Base-by-base conservation (phyloP, 371 early-diverging fungal genomes). In the Actinomortierella wolfii region DNA sequence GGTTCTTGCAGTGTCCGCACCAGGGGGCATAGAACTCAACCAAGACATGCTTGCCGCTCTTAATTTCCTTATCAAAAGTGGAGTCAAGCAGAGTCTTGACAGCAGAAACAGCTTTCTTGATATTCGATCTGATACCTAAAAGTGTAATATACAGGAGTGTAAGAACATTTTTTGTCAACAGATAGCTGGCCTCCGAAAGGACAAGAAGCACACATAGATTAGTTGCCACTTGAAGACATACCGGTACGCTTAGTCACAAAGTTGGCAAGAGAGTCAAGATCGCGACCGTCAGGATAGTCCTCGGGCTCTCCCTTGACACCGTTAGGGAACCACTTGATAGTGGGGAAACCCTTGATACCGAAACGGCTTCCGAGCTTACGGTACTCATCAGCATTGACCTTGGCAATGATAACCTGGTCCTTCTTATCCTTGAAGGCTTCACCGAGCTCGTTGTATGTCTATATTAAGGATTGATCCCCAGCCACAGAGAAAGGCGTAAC, bases 321-420 rank as follows among this genome's bases (percentile, higher is more conserved):
- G 76, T 92, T 90, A 61, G 92, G 88, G 85, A 96, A 95, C 92
- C 93, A 94, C 77, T 96, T 97, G 57, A 97, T 69, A 3, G 96
- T 95, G 17, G 97, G 97, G 83, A 91, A 97, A 7, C 96, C 92
- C 62, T 81, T 76, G 54, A 96, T 79, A 53, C 79, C 91, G 68
- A 83, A 96, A 40, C 81, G 78, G 52, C 64, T 64, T 51, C 94
- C 95, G 50, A 91, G 81, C 58, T 86, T 88, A 64, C 87, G 89
- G 82, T 94, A 86, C 29, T 80, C 79, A 65, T 96, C 97, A 53
- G 95, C 95, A 79, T 96, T 90, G 29, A 96, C 86, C 73, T 94
- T 92, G 76, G 94, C 95, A 64, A 97, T 92, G 49, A 94, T 78
- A 23, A 97, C 88, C 43, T 84, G 70, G 57, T 89, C 84, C 46